Evolutionary conservation across 345 rosid genomes (phyloP).

Genomic region (Gossypium australe): DNA sequence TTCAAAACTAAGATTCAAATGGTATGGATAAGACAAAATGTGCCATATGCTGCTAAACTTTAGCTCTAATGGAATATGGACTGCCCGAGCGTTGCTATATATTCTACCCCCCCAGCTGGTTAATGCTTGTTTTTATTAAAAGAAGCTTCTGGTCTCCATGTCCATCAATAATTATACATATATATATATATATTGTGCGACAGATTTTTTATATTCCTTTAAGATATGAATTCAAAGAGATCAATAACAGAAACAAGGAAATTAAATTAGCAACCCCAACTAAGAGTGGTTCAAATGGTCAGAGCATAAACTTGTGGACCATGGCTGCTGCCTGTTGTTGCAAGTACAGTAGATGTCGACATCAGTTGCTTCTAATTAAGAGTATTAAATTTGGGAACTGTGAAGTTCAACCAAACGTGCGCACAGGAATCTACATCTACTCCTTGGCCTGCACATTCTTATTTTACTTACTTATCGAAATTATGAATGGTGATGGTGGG

Average conservation of each 20-base stretch:
- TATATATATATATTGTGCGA: background rate
- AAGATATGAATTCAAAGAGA: conserved; percentile 1
- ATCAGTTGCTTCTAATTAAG: background rate
- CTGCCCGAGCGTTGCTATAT: background rate
- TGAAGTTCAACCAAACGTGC: background rate
- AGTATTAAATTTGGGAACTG: background rate
- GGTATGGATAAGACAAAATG: background rate
- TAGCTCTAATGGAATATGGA: background rate
- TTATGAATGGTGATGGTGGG: too few relatives aligned
- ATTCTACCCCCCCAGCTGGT: background rate
- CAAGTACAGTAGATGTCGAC: background rate
- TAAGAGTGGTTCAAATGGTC: conserved; percentile 7
- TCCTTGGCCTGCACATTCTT: too few relatives aligned
- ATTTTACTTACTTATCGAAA: too few relatives aligned
- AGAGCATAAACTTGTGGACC: conserved; percentile 13
- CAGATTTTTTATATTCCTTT: background rate
- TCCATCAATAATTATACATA: conserved; percentile 5
- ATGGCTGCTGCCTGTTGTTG: background rate
- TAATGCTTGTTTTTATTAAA: background rate
- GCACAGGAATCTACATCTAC: too few relatives aligned
- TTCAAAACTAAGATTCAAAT: conserved; percentile 4
- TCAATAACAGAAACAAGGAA: background rate
- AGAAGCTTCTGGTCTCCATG: background rate
- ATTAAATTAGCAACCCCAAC: background rate
- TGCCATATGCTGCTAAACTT: conserved; percentile 3